Conservation (phyloP, 2,329 filamentous ascomycete species). For the Sphaerostilbella broomeana region DNA sequence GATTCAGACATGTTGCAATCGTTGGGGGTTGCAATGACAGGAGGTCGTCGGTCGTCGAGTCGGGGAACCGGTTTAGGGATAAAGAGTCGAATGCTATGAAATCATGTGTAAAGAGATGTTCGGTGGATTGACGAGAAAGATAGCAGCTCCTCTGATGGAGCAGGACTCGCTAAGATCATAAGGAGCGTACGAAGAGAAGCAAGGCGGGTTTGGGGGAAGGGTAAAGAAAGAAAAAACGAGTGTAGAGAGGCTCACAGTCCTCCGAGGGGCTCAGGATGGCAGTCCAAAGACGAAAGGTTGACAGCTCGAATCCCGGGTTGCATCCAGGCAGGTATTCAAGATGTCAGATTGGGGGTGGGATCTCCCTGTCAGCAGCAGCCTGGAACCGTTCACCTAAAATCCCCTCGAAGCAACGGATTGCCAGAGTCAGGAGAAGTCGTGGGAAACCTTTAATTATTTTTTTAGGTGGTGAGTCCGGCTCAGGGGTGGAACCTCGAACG, state of each 20-base stretch:
- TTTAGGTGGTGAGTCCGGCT: constrained; percentile 16
- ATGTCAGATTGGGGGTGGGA: constrained; percentile 3
- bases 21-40: constrained; percentile 4
- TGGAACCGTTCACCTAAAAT: constrained; percentile 5
- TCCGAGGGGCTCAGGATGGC: constrained; percentile 12
- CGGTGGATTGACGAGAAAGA: background rate
- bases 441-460: constrained; percentile 17
- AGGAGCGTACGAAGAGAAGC: constrained; percentile 24
- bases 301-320: constrained; percentile 2
- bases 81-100: constrained; percentile 10
- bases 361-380: constrained; percentile 4
- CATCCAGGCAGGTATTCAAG: background rate
- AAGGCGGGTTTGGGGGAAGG: constrained; percentile 26
- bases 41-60: background rate
- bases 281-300: constrained; percentile 4
- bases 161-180: constrained; percentile 13
- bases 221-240: constrained; percentile 26
- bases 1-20: constrained; percentile 28
- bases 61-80: constrained; percentile 7
- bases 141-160: constrained; percentile 16
- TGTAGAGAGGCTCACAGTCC: constrained; percentile 25
- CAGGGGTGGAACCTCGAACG: constrained; percentile 20
- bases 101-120: constrained; percentile 1
- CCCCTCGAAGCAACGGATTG: constrained; percentile 11
- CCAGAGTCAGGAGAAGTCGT: constrained; percentile 14